Percentiles rank a stretch among this genome's conserved stretches.
Conservation (phyloP, 2,329 filamentous ascomycete genomes). For the Monosporascus sp. region DNA sequence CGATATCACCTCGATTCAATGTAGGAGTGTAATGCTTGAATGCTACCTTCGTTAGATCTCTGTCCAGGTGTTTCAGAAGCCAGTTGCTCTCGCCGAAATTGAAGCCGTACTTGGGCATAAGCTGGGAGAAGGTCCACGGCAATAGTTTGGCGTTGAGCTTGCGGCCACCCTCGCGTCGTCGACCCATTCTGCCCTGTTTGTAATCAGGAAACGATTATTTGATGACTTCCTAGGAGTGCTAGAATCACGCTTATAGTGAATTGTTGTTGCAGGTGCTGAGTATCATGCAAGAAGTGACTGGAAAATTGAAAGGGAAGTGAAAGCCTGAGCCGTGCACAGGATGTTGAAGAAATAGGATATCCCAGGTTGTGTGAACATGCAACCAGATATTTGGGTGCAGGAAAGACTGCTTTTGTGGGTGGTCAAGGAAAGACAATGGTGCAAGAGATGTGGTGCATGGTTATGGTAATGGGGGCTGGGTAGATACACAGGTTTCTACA, state of each 20-base stretch:
- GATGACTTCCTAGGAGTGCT: not conserved
- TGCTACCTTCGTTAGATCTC: not conserved
- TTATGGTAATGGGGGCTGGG: too few species aligned
- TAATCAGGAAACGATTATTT: not conserved
- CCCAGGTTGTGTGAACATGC: too few species aligned
- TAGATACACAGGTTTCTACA: too few species aligned
- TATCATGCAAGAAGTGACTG: too few species aligned
- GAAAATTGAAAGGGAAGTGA: too few species aligned
- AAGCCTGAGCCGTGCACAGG: too few species aligned
- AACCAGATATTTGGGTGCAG: too few species aligned
- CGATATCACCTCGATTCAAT: not conserved
- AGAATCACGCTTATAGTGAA: not conserved
- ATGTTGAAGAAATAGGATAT: too few species aligned
- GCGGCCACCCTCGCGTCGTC: not conserved
- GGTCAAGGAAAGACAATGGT: too few species aligned
- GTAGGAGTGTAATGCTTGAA: not conserved
- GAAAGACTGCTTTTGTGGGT: too few species aligned
- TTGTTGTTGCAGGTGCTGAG: not conserved
- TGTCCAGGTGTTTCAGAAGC: not conserved
- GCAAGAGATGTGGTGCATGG: too few species aligned
- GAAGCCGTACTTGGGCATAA: not conserved
- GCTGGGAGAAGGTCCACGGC: not conserved
- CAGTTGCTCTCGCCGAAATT: not conserved
- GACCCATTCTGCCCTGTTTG: not conserved
- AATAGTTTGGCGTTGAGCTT: not conserved